Evolutionary conservation across 257 asterid genomes (phyloP).

Genomic region (Asclepias syriaca): DNA sequence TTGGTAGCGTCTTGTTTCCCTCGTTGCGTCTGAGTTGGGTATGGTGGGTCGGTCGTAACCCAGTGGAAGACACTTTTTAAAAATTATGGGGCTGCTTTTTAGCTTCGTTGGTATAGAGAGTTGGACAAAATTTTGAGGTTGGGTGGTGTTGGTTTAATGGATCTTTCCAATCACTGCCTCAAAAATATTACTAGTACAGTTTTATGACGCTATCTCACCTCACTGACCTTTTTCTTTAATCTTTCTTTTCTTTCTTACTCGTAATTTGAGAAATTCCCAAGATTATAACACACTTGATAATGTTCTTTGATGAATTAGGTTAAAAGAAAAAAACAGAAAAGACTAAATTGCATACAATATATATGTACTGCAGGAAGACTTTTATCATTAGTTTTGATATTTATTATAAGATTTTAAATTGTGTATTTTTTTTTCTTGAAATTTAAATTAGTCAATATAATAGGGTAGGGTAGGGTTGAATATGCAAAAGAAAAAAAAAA

Average conservation of each 20-base stretch:
- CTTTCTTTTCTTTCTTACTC: background rate
- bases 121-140: slow-evolving; percentile 41
- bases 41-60: slow-evolving; percentile 12
- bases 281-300: no score
- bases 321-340: no score
- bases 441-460: no score
- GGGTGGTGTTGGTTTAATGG: slow-evolving; percentile 34
- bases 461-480: no score
- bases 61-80: slow-evolving; percentile 18
- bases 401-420: no score
- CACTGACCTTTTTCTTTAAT: background rate
- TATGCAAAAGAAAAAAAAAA: no score
- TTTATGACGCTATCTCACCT: slow-evolving; percentile 9
- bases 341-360: no score
- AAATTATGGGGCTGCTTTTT: slow-evolving; percentile 30
- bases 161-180: slow-evolving; percentile 34
- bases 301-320: no score
- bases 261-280: no score
- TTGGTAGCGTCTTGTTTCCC: slow-evolving; percentile 17
- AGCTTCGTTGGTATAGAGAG: slow-evolving; percentile 45
- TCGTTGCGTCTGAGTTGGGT: slow-evolving; percentile 29
- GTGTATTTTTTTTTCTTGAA: no score
- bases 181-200: slow-evolving; percentile 12
- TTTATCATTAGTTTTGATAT: no score
- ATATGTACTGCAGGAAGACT: no score